These are phyloP conservation scores for Aspergillus pseudoglaucus DNA, from an alignment of 2,329 filamentous ascomycete species.

Conservation along the genomic window DNA sequence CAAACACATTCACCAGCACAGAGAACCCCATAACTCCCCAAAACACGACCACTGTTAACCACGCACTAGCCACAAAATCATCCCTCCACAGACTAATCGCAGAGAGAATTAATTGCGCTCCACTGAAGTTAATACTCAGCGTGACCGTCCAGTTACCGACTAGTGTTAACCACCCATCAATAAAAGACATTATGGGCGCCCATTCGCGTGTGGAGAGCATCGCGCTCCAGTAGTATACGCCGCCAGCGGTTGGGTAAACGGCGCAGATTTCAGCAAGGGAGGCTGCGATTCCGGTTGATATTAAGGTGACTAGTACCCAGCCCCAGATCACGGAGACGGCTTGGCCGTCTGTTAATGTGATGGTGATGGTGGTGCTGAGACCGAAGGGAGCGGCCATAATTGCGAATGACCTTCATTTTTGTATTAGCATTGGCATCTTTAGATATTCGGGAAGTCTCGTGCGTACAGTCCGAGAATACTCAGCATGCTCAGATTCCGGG, in stretches of 20 bases:
- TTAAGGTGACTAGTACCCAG: constrained; percentile 59
- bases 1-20: constrained; percentile 60
- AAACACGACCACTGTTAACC: constrained; percentile 65
- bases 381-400: constrained; percentile 70
- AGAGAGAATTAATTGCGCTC: constrained; percentile 61
- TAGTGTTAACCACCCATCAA: constrained; percentile 65
- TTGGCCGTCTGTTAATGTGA: constrained; percentile 62
- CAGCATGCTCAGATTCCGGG: constrained; percentile 61
- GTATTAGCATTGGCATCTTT: neutral
- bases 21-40: constrained; percentile 65
- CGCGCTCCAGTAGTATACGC: constrained; percentile 66
- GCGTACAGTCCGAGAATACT: constrained; percentile 58
- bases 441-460: neutral
- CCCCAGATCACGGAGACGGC: constrained; percentile 65
- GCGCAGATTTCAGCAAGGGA: constrained; percentile 64
- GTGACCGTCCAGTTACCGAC: constrained; percentile 69
- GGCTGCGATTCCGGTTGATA: constrained; percentile 58
- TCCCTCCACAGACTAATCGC: constrained; percentile 66
- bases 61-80: constrained; percentile 59
- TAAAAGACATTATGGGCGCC: constrained; percentile 61
- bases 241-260: constrained; percentile 61
- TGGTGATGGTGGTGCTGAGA: constrained; percentile 61
- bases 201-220: constrained; percentile 61
- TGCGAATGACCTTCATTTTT: constrained; percentile 52
- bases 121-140: constrained; percentile 63